These are phyloP conservation scores for Coprinopsis sp. DNA, from an alignment of 768 basidiomycete species.

Conservation along the genomic window DNA sequence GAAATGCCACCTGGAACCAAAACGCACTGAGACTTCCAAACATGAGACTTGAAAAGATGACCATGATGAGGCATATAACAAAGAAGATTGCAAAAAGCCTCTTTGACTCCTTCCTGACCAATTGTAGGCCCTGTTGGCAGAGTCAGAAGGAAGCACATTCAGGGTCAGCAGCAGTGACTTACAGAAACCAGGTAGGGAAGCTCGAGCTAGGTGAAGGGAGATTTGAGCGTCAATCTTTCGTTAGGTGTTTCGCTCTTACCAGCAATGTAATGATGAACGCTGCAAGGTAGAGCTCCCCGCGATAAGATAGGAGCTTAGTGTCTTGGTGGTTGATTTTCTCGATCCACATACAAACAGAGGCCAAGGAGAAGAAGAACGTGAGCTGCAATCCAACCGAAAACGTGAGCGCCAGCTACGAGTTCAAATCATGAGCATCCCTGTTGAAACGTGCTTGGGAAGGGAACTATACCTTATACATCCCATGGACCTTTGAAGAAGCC, in stretches of 20 bases:
- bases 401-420: slow-evolving; percentile 42
- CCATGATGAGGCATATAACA: slow-evolving; percentile 31
- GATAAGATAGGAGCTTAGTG: slow-evolving; percentile 26
- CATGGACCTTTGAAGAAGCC: slow-evolving; percentile 39
- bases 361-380: slow-evolving; percentile 44
- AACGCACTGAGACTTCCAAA: slow-evolving; percentile 39
- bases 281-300: slow-evolving; percentile 35
- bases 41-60: slow-evolving; percentile 36
- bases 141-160: not conserved
- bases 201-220: slow-evolving; percentile 26
- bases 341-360: slow-evolving; percentile 46
- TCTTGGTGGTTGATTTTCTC: slow-evolving; percentile 37
- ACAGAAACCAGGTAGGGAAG: slow-evolving; percentile 47
- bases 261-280: slow-evolving; percentile 36
- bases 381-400: slow-evolving; percentile 47
- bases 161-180: slow-evolving; percentile 12
- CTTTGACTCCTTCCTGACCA: slow-evolving; percentile 41
- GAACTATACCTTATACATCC: slow-evolving; percentile 43
- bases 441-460: not conserved
- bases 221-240: not conserved
- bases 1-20: not conserved
- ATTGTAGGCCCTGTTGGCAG: slow-evolving; percentile 43
- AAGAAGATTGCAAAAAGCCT: slow-evolving; percentile 36
- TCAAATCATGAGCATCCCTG: not conserved
- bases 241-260: slow-evolving; percentile 25